Percentiles rank a stretch among this genome's conserved stretches.
Conservation (phyloP, 2,329 filamentous ascomycete genomes). For the Thermochaetoides dissita region DNA sequence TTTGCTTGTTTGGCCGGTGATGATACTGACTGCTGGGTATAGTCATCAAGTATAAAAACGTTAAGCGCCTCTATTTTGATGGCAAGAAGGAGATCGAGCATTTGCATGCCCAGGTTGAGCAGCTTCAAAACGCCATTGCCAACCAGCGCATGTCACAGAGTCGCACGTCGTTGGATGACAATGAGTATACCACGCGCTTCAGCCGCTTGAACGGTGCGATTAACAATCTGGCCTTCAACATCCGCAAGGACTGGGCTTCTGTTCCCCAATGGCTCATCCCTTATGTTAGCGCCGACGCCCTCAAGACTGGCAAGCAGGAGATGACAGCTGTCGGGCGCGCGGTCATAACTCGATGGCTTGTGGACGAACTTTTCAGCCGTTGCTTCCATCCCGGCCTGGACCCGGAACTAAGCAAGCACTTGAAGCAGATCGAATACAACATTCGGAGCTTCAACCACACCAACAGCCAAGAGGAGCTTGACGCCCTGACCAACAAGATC, state of each 20-base stretch:
- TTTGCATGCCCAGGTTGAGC: conserved; percentile 75
- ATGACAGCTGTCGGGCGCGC: conserved; percentile 93
- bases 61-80: conserved; percentile 95
- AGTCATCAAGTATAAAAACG: conserved; percentile 96
- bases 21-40: conserved; percentile 9
- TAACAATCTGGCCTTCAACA: conserved; percentile 88
- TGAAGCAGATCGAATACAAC: conserved; percentile 79
- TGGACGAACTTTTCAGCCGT: conserved; percentile 79
- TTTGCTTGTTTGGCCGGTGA: background rate
- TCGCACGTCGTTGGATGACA: conserved; percentile 86
- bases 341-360: conserved; percentile 76
- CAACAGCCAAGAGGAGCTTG: conserved; percentile 72
- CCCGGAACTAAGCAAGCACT: conserved; percentile 54
- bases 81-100: conserved; percentile 85
- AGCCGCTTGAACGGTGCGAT: conserved; percentile 85
- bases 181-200: conserved; percentile 80
- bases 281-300: conserved; percentile 72
- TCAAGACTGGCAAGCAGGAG: conserved; percentile 81
- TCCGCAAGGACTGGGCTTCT: conserved; percentile 81
- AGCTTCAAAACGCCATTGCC: conserved; percentile 91
- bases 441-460: conserved; percentile 66
- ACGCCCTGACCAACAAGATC: conserved; percentile 74
- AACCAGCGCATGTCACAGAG: conserved; percentile 92
- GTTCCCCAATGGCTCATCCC: conserved; percentile 68
- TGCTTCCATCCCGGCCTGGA: conserved; percentile 89